Base-by-base conservation (phyloP, 2,329 filamentous ascomycete species). In the Phialocephala sp. region DNA sequence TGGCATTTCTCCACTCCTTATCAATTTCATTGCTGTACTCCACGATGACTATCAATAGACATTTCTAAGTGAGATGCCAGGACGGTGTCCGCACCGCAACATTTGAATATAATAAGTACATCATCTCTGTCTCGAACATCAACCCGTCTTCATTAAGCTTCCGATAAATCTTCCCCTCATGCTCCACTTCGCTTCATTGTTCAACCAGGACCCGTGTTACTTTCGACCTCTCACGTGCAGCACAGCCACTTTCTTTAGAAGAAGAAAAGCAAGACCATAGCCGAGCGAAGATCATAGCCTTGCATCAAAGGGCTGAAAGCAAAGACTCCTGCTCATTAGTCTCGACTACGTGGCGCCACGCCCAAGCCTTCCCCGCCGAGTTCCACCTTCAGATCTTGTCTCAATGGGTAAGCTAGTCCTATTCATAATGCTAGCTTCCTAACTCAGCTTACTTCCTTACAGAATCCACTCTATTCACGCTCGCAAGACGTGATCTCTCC, bases 401-500 rank as follows among this genome's bases (percentile, higher is more conserved):
- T 12, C 37, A 12, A 41, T 41, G 37, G 37, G 37, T 41, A 41
- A 12, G 37, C 15, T 12, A 41, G 15, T 41, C 11, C 9, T 12
- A 3, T 41, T 12, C 9, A 41, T 12, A 41, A 12, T 8, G 3
- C 15, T 12, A 41, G n/a, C 15, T 41, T 39, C 2, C 4, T 41
- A 45, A 4, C 43, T 9, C 43, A 45, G n/a, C 8, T n/a, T 20
- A 8, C 15, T n/a, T n/a, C 43, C 18, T 45, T 20, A 3, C 18
- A 18, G 43, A n/a, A 18, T 32, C 24, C 2, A 24, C n/a, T n/a
- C n/a, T 20, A 27, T 52, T 35, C 18, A 41, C 9, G 11, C 37
- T 18, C 3, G 27, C 27, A 32, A 32, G 6, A 8, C 60, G 63
- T 11, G 20, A 14, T 36, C 52, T 68, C 8, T 62, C 66, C 14